These are phyloP conservation scores for Kregervanrija delftensis DNA, from an alignment of 805 yeast species.

Conservation along the genomic window DNA sequence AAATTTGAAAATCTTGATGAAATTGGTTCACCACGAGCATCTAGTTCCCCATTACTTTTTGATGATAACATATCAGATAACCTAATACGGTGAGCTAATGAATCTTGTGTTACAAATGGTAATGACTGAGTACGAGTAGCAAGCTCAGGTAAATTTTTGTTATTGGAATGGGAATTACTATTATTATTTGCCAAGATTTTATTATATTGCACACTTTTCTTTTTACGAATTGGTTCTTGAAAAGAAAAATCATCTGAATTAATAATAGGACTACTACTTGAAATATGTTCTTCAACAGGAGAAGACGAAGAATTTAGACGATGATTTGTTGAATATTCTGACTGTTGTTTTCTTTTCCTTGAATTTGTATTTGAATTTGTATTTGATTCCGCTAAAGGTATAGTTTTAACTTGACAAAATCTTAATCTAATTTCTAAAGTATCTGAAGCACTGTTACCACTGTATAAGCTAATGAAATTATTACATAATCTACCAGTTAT, in stretches of 20 bases:
- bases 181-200: background rate
- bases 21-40: constrained; percentile 21
- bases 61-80: constrained; percentile 21
- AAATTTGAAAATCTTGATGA: constrained; percentile 27
- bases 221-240: constrained; percentile 10
- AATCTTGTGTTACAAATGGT: constrained; percentile 26
- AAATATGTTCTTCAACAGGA: constrained; percentile 2
- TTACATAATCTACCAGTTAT: constrained; percentile 53
- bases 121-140: constrained; percentile 31
- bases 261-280: constrained; percentile 7
- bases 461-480: constrained; percentile 40
- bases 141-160: constrained; percentile 17
- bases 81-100: constrained; percentile 27
- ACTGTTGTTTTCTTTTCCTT: constrained; percentile 2
- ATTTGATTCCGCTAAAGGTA: background rate
- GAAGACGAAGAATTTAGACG: constrained; percentile 4
- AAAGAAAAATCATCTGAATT: constrained; percentile 8
- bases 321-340: constrained; percentile 3
- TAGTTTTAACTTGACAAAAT: constrained; percentile 27
- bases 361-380: background rate
- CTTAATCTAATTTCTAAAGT: constrained; percentile 53
- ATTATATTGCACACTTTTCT: background rate
- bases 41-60: constrained; percentile 9
- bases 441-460: constrained; percentile 31
- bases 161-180: constrained; percentile 1